Evolutionary conservation across 495 filamentous ascomycete genomes (phyloP).

Genomic region (Hyphodiscus hymeniophilus): DNA sequence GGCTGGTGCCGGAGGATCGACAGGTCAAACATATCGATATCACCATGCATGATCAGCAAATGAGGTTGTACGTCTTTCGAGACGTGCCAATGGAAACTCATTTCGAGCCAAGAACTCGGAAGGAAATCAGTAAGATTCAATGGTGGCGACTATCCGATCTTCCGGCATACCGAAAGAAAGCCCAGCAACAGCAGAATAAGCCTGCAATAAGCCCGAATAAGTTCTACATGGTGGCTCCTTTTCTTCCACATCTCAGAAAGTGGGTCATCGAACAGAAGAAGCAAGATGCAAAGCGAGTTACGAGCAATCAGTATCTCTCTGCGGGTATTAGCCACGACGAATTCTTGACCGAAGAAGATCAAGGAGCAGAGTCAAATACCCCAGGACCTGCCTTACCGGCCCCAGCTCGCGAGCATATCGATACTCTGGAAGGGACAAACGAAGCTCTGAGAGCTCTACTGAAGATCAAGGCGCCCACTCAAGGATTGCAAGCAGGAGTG

Average conservation of each 20-base stretch:
- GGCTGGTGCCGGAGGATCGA: conserved; percentile 58
- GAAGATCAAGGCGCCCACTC: conserved; percentile 45
- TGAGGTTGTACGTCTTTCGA: conserved; percentile 83
- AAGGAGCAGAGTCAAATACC: conserved; percentile 14
- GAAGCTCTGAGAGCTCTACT: conserved; percentile 55
- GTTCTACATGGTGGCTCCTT: conserved; percentile 97
- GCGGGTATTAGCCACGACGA: conserved; percentile 18
- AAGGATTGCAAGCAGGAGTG: conserved; percentile 30
- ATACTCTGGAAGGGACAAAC: conserved; percentile 48
- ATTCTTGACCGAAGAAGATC: conserved; percentile 23
- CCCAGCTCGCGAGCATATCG: conserved; percentile 21
- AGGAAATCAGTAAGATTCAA: conserved; percentile 92
- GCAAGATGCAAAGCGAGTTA: conserved; percentile 40
- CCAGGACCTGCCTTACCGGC: conserved; percentile 27
- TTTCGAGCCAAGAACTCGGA: conserved; percentile 84
- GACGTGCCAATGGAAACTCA: conserved; percentile 75
- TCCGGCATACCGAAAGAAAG: conserved; percentile 66
- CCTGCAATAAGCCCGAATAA: conserved; percentile 55
- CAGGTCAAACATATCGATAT: conserved; percentile 75
- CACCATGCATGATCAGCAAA: conserved; percentile 84
- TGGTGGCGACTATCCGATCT: conserved; percentile 89
- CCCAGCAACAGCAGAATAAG: conserved; percentile 38
- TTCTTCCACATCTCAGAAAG: conserved; percentile 75
- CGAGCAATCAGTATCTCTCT: conserved; percentile 21
- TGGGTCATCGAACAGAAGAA: conserved; percentile 84